These are phyloP conservation scores for Harringtonia aguacate DNA, from an alignment of 2,329 filamentous ascomycete species.

Conservation along the genomic window DNA sequence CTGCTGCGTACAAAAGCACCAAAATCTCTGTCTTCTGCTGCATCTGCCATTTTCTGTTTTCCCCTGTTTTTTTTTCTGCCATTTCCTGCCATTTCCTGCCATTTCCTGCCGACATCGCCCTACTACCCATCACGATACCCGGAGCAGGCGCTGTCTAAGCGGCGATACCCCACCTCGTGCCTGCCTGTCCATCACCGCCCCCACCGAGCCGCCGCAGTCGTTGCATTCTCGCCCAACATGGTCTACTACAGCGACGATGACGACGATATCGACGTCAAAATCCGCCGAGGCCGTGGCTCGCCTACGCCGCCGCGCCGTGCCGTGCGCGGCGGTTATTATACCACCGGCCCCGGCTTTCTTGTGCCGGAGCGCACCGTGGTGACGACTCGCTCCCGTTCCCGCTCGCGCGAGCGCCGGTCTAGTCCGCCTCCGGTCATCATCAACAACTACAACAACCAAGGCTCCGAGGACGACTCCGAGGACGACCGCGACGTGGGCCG, in stretches of 20 bases:
- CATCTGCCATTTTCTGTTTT: not conserved
- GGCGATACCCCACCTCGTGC: not conserved
- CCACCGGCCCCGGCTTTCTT: slow-evolving; percentile 28
- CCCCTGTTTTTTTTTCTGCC: not conserved
- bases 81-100: too few species aligned
- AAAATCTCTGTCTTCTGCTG: too few species aligned
- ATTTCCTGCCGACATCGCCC: not conserved
- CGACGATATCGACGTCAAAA: slow-evolving; percentile 43
- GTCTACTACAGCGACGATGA: slow-evolving; percentile 38
- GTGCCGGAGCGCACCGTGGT: slow-evolving; percentile 36
- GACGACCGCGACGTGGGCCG: slow-evolving; percentile 15
- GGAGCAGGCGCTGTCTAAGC: too few species aligned
- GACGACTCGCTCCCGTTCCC: slow-evolving; percentile 23
- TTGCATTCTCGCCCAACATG: slow-evolving; percentile 5
- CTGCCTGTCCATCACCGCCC: not conserved
- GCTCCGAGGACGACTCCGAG: slow-evolving; percentile 29
- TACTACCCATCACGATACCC: too few species aligned
- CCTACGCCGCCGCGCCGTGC: slow-evolving; percentile 21
- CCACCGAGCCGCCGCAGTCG: too few species aligned
- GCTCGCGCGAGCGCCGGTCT: slow-evolving; percentile 35
- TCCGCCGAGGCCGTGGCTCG: slow-evolving; percentile 26
- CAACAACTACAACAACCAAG: slow-evolving; percentile 37
- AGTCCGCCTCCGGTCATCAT: slow-evolving; percentile 43
- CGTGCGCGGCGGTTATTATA: slow-evolving; percentile 24
- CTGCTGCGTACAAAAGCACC: slow-evolving; percentile 1